Percentiles rank a stretch among this genome's conserved stretches.
Evolutionary conservation across 805 yeast species (phyloP).

Genomic region (Priceomyces medius): DNA sequence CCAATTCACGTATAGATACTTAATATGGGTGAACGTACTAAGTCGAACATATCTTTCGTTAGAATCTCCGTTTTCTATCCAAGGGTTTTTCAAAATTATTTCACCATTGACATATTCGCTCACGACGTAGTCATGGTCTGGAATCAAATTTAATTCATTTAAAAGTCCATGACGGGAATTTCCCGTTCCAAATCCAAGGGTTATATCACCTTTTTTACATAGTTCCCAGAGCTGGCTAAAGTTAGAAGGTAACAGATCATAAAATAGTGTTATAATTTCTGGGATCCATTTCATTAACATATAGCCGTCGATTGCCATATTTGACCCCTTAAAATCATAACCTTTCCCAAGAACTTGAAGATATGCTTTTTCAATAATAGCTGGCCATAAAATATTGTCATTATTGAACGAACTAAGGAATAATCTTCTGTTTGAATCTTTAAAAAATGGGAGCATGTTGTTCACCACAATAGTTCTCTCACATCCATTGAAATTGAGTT

Average conservation of each 20-base stretch:
- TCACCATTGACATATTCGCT: conserved; percentile 20
- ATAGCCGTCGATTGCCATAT: conserved; percentile 68
- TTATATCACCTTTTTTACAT: conserved; percentile 34
- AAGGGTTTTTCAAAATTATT: conserved; percentile 33
- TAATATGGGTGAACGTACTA: conserved; percentile 27
- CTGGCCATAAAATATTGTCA: conserved; percentile 55
- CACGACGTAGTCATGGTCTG: conserved; percentile 73
- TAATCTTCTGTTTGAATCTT: conserved; percentile 22
- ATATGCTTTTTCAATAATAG: conserved; percentile 75
- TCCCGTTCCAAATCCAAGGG: conserved; percentile 73
- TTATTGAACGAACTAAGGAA: conserved; percentile 38
- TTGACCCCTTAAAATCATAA: conserved; percentile 69
- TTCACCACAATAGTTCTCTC: conserved; percentile 47
- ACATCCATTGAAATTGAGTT: conserved; percentile 53
- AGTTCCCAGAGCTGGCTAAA: conserved; percentile 18
- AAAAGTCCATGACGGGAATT: conserved; percentile 33
- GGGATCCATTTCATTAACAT: conserved; percentile 74
- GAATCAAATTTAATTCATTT: conserved; percentile 38
- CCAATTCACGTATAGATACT: conserved; percentile 71
- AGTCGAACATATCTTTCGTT: conserved; percentile 17
- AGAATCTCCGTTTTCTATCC: conserved; percentile 23
- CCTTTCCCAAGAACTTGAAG: conserved; percentile 58
- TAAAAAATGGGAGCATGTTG: conserved; percentile 41
- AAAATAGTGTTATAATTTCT: conserved; percentile 43
- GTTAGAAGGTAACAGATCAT: conserved; percentile 33